Conservation (phyloP, 139 green algal genomes). For the Chlorella sp. region DNA sequence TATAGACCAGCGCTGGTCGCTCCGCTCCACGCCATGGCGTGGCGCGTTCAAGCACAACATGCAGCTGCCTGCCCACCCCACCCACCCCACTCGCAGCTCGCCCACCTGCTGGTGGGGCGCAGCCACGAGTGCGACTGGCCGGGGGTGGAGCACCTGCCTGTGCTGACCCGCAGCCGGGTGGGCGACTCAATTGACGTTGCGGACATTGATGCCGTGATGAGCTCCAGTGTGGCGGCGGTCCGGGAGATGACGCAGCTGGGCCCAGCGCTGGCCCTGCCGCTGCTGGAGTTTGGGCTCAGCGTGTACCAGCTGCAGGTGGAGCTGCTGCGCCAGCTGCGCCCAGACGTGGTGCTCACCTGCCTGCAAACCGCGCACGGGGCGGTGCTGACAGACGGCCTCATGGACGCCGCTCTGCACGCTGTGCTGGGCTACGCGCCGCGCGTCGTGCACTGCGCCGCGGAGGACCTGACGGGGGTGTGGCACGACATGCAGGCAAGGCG, state of each 20-base stretch:
- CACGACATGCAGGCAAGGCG: conserved; percentile 38
- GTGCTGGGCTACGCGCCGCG: conserved; percentile 52
- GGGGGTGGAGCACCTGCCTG: conserved; percentile 33
- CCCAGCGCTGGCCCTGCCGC: conserved; percentile 31
- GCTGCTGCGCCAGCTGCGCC: conserved; percentile 47
- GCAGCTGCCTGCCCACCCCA: too few relatives aligned
- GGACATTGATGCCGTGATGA: conserved; percentile 52
- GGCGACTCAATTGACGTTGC: conserved; percentile 30
- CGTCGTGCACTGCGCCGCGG: conserved; percentile 64
- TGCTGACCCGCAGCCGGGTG: conserved; percentile 46
- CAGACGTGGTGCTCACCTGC: conserved; percentile 68
- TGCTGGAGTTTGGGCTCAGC: conserved; percentile 52
- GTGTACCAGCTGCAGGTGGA: conserved; percentile 59
- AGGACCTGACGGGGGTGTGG: conserved; percentile 56
- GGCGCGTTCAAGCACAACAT: too few relatives aligned
- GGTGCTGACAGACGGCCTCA: conserved; percentile 41
- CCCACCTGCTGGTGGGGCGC: conserved; percentile 41
- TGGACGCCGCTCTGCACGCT: conserved; percentile 38
- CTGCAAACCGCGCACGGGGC: conserved; percentile 54
- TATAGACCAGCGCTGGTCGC: too few relatives aligned
- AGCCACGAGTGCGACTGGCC: conserved; percentile 62
- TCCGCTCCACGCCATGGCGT: too few relatives aligned
- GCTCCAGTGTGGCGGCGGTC: conserved; percentile 44
- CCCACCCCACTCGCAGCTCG: conserved; percentile 24
- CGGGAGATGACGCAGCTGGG: conserved; percentile 44